Evolutionary conservation across 2,329 filamentous ascomycete species (phyloP).

Genomic region (Trichoderma oligosporum): DNA sequence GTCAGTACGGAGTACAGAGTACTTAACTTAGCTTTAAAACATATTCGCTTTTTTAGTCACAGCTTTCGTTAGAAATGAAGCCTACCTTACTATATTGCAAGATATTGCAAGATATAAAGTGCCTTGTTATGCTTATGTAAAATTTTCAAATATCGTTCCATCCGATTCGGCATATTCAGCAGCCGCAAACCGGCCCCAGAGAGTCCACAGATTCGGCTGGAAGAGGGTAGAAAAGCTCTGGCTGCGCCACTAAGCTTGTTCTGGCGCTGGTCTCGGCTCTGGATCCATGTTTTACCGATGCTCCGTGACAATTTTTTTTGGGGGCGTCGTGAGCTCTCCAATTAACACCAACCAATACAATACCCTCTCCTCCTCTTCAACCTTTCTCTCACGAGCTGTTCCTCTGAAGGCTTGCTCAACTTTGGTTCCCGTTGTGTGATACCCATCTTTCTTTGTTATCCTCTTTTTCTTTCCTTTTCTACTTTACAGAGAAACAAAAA

Average conservation of each 20-base stretch:
- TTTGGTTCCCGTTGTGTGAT: conserved; percentile 29
- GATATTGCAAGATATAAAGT: no score
- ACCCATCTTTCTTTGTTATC: no score
- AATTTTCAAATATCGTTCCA: no score
- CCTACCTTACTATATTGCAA: background rate
- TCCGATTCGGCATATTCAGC: conserved; percentile 10
- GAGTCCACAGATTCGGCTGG: conserved; percentile 32
- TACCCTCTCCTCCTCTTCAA: conserved; percentile 21
- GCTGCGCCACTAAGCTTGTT: conserved; percentile 29
- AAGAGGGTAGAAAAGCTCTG: conserved; percentile 36
- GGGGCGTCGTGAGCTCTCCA: conserved; percentile 25
- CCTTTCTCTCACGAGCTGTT: background rate
- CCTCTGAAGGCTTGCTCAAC: conserved; percentile 15
- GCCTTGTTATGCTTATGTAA: no score
- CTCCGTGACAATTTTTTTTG: conserved; percentile 43
- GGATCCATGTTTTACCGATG: conserved; percentile 40
- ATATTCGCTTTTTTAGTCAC: background rate
- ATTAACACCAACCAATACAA: conserved; percentile 23
- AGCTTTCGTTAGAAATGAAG: background rate
- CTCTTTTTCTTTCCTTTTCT: conserved; percentile 25
- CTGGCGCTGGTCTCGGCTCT: conserved; percentile 30
- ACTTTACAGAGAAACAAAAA: conserved; percentile 48
- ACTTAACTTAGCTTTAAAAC: background rate
- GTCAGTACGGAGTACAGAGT: no score
- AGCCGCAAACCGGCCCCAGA: background rate